Percentiles rank a stretch among this genome's conserved stretches.
These are phyloP conservation scores for Stephania cephalantha DNA, from an alignment of 164 flowering plant genomes.

Conservation along the genomic window DNA sequence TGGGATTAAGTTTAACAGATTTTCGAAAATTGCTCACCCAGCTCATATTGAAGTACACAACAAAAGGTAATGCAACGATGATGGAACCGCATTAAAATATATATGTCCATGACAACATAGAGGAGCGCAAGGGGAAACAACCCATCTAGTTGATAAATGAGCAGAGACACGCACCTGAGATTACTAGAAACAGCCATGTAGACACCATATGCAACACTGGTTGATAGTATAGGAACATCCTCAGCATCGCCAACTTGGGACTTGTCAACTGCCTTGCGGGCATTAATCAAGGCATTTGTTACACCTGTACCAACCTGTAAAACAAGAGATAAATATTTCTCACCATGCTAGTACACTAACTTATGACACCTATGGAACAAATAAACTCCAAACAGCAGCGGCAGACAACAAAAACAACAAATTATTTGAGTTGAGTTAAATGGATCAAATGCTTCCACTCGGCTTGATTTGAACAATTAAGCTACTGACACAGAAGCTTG, in stretches of 20 bases:
- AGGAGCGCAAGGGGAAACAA: neutral
- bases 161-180: conserved; percentile 56
- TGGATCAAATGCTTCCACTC: too few relatives aligned
- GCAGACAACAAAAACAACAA: too few relatives aligned
- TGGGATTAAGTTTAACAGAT: too few relatives aligned
- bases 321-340: neutral
- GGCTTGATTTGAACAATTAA: too few relatives aligned
- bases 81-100: neutral
- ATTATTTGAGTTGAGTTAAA: too few relatives aligned
- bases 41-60: too few relatives aligned
- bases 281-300: conserved; percentile 77
- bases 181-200: conserved; percentile 97
- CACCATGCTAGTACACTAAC: neutral
- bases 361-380: neutral
- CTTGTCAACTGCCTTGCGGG: conserved; percentile 70
- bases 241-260: conserved; percentile 61
- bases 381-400: too few relatives aligned
- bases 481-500: too few relatives aligned
- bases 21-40: too few relatives aligned
- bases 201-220: conserved; percentile 93
- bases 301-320: conserved; percentile 77
- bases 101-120: neutral
- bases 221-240: conserved; percentile 71
- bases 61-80: too few relatives aligned
- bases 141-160: neutral